Base-by-base conservation (phyloP, 768 basidiomycete species). In the Lactifluus hygrophoroides region DNA sequence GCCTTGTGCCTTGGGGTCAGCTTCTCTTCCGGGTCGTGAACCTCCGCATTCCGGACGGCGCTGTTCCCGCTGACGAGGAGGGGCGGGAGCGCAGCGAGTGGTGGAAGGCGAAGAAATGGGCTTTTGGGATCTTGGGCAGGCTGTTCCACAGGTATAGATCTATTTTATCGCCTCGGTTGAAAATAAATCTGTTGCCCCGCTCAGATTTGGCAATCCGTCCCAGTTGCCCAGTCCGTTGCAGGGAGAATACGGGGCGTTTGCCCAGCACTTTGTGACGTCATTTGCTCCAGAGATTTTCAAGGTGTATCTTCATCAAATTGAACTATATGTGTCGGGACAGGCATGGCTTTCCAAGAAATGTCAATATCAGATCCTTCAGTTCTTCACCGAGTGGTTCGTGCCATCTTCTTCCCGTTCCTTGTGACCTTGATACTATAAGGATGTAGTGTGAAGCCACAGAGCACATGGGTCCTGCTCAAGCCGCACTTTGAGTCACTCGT, bases 71-170 rank as follows among this genome's bases (percentile, higher is more conserved):
- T 28, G 83, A 88, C 56, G 80, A 83, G 60, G 87, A 91, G 5
- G 86, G 87, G 16, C 76, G 88, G 35, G 90, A 93, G 73, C 77
- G 76, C 47, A 81, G 77, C 46, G 87, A 90, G 65, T 95, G 93
- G 92, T 91, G 90, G 88, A 86, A 85, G 68, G 80, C 86, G 9
- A 94, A 94, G 74, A 95, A 95, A 68, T 94, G 92, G 93, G 89
- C 92, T 0, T 93, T 86, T 67, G 81, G 79, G n/a, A 83, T 82
- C 37, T 75, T 95, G 8, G 87, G 88, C 35, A 76, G 84, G 23
- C 74, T 93, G 16, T 93, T 93, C 78, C 86, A 87, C 66, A 78
- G 86, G 80, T 85, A 54, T 6, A 68, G 0, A 37, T 45, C 34
- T 11, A 19, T 13, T 45, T 3, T 14, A 10, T n/a, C 9, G 1